Percentiles rank a stretch among this genome's conserved stretches.
phyloP scores from a whole-genome alignment of 1,284 basidiomycete species.

The Sanghuangporus weigelae region DNA sequence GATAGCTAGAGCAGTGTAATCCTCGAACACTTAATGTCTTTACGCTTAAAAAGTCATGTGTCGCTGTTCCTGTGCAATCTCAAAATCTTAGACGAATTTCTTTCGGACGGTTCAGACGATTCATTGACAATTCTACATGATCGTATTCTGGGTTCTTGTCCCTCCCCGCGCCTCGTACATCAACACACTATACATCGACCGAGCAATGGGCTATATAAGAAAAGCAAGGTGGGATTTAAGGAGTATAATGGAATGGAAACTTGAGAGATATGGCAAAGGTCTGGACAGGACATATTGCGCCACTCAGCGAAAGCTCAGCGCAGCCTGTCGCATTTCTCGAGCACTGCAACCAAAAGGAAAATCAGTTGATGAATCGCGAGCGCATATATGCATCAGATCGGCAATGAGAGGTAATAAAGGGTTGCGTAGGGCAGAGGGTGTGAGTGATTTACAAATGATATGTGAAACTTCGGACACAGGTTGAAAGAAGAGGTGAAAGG shows the following conservation, averaged over 20 bases:
- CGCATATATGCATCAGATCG: background rate
- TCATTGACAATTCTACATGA: background rate
- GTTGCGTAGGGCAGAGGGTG: background rate
- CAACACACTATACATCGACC: background rate
- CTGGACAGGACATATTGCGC: background rate
- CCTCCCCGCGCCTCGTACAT: background rate
- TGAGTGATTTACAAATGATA: background rate
- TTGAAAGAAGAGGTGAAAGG: background rate
- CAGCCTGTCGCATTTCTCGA: slow-evolving; percentile 13
- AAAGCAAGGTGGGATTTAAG: background rate
- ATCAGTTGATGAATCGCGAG: background rate
- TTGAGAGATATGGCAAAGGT: background rate
- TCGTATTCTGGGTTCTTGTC: background rate
- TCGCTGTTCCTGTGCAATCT: background rate
- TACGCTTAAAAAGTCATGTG: background rate
- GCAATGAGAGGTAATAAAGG: background rate
- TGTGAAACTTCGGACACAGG: background rate
- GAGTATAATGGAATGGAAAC: background rate
- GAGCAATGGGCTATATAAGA: background rate
- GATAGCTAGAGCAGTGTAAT: background rate
- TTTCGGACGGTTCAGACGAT: background rate
- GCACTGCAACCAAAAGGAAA: background rate
- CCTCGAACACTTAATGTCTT: background rate
- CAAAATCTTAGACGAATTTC: background rate
- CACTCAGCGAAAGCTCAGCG: background rate